phyloP scores from a whole-genome alignment of 352 stramenopile genomes.

The Thalassiosira livingstoniorum region DNA sequence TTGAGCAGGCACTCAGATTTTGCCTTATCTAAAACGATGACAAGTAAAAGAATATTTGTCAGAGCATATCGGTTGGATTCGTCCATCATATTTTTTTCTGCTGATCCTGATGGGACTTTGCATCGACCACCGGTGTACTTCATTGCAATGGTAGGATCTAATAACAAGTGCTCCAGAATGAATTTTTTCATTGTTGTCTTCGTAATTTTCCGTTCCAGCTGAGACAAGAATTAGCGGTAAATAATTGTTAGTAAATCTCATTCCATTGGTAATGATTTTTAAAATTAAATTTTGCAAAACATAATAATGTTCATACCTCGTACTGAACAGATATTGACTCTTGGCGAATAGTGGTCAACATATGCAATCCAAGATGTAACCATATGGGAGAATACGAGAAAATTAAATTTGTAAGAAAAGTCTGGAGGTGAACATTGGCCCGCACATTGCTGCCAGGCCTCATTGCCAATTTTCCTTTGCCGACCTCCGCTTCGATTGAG shows the following conservation, averaged over 20 bases:
- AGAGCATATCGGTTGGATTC: slow-evolving; percentile 90
- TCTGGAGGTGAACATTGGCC: slow-evolving; percentile 40
- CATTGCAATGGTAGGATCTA: slow-evolving; percentile 65
- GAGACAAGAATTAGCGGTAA: background rate
- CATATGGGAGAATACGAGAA: slow-evolving; percentile 53
- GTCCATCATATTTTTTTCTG: slow-evolving; percentile 84
- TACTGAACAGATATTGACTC: slow-evolving; percentile 7
- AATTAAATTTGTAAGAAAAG: slow-evolving; percentile 45
- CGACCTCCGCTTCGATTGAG: slow-evolving; percentile 50
- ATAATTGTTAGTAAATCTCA: background rate
- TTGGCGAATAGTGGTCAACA: slow-evolving; percentile 30
- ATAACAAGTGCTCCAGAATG: slow-evolving; percentile 80
- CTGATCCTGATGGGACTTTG: slow-evolving; percentile 83
- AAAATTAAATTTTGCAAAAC: background rate
- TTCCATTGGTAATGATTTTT: background rate
- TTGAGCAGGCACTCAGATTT: slow-evolving; percentile 87
- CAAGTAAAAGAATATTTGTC: slow-evolving; percentile 91
- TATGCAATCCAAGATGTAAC: slow-evolving; percentile 52
- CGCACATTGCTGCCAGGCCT: slow-evolving; percentile 41
- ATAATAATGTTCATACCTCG: background rate
- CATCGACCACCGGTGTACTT: slow-evolving; percentile 83
- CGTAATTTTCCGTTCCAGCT: background rate
- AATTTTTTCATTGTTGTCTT: slow-evolving; percentile 70
- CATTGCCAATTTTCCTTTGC: slow-evolving; percentile 46
- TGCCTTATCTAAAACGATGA: slow-evolving; percentile 92